Base-by-base conservation (phyloP, 305 asterid species). In the Fraxinus sp. region DNA sequence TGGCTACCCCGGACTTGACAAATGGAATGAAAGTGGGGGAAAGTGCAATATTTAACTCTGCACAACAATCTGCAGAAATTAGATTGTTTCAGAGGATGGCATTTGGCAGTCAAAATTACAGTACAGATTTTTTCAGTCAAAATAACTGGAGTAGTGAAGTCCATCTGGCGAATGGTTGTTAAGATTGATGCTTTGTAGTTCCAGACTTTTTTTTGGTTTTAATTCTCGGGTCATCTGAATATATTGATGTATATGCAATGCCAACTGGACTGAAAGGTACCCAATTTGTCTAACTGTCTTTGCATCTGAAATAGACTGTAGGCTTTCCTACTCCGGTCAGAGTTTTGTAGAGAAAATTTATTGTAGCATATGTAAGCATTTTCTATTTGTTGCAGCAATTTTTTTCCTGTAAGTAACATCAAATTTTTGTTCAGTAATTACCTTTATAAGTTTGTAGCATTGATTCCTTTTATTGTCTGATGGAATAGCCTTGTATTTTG, bases 1-100 rank as follows among this genome's bases (percentile, higher is more conserved):
- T 91, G 88, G 86, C 87, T 14, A 81, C 79, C 78, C 83, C 94
- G 0, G 98, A 95, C 86, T 89, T 94, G 81, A 83, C 92, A 44
- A 94, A 92, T 26, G 98, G 97, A 74, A 91, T 95, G 97, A 92
- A 81, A 91, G 94, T 91, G 0, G 98, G 98, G 11, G 95, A 94
- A 81, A 94, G 98, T 79, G 91, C 90, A 83, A 82, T 92, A 80
- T 86, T 82, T 71, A 87, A 91, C 88, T 89, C 97, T 30, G 92
- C 94, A 33, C 89, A 89, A 32, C 94, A 91, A 87, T 93, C 97
- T 24, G 98, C 88, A 80, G 95, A 94, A 80, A 91, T 95, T 36
- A 91, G 94, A 84, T 85, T 90, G 88, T 91, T 95, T 80, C 89
- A 81, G 74, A 90, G 92, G 85, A 91, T 94, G 98, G 98, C 97